A percentile compares a stretch with the other conserved stretches of the same genome.
phyloP scores from a whole-genome alignment of 495 filamentous ascomycete species.

The Annulohypoxylon stygium region DNA sequence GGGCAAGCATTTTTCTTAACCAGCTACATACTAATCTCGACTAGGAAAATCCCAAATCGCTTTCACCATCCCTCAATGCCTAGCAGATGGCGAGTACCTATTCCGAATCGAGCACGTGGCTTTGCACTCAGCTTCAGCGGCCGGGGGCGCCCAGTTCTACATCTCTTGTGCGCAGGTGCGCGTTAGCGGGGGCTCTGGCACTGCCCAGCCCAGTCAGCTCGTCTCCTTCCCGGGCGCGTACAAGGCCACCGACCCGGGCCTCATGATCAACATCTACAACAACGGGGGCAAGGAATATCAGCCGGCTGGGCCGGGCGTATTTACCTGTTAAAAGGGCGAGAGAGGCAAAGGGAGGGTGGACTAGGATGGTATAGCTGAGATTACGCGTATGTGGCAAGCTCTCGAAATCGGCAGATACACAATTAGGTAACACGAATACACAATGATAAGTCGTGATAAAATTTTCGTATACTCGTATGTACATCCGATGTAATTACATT shows the following conservation, averaged over 20 bases:
- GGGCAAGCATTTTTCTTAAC: neutral
- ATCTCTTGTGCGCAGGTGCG: conserved; percentile 62
- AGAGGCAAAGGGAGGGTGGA: neutral
- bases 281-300: conserved; percentile 49
- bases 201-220: conserved; percentile 49
- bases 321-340: conserved; percentile 38
- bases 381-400: neutral
- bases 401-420: neutral
- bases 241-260: conserved; percentile 57
- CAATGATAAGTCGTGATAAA: neutral
- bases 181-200: conserved; percentile 55
- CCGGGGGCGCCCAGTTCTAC: conserved; percentile 68
- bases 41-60: conserved; percentile 52
- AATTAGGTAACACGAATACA: neutral
- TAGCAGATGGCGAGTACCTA: conserved; percentile 69
- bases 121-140: conserved; percentile 59
- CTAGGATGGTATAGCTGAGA: neutral
- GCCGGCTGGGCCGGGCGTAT: conserved; percentile 48
- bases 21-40: neutral
- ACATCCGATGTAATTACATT: neutral
- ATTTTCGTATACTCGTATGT: neutral
- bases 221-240: conserved; percentile 62
- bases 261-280: conserved; percentile 65
- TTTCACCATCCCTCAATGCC: conserved; percentile 63
- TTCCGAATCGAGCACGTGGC: conserved; percentile 71